Conservation (phyloP, 2,329 filamentous ascomycete genomes). For the Polytolypa hystricis region DNA sequence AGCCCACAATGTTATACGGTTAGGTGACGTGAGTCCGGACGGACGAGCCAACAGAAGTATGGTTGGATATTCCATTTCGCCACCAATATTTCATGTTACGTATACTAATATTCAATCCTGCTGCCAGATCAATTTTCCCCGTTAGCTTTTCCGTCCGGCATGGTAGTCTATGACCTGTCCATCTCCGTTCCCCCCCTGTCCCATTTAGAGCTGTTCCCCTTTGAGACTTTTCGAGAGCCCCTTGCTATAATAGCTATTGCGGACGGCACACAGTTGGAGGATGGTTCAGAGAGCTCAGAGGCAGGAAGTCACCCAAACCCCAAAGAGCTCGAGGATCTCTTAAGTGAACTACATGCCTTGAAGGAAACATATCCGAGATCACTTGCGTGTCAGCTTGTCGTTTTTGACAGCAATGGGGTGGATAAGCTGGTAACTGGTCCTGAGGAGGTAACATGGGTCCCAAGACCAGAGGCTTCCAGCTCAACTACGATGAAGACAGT, state of each 20-base stretch:
- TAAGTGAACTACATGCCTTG: constrained; percentile 58
- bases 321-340: constrained; percentile 28
- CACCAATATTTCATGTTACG: not conserved
- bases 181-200: constrained; percentile 69
- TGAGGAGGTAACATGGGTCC: constrained; percentile 61
- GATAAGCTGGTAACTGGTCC: constrained; percentile 44
- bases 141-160: constrained; percentile 71
- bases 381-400: constrained; percentile 63
- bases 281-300: constrained; percentile 23
- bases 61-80: no score
- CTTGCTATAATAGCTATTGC: constrained; percentile 74
- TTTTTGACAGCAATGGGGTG: constrained; percentile 61
- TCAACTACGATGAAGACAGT: constrained; percentile 71
- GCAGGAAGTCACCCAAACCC: constrained; percentile 18
- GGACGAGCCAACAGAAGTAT: constrained; percentile 74
- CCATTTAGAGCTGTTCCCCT: constrained; percentile 70
- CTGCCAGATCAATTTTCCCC: constrained; percentile 81
- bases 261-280: constrained; percentile 61
- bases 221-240: constrained; percentile 81
- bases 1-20: constrained; percentile 66
- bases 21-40: constrained; percentile 81
- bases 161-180: constrained; percentile 78
- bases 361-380: constrained; percentile 64
- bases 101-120: constrained; percentile 11
- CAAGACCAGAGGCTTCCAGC: constrained; percentile 55